Base-by-base conservation (phyloP, 441 rosid genomes). In the Pelargonium exstipulatum region DNA sequence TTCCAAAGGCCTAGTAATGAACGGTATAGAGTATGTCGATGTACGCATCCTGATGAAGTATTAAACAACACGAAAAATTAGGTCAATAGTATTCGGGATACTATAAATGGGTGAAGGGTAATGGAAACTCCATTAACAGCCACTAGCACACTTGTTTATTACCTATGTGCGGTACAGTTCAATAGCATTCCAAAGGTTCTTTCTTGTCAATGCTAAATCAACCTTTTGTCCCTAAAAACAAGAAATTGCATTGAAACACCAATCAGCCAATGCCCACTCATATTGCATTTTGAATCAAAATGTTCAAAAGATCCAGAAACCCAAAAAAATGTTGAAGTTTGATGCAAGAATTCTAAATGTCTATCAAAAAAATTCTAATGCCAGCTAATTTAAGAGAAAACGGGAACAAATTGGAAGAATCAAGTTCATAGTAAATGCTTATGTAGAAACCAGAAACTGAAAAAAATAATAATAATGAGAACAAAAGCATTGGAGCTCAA, bases 21-120 rank as follows among this genome's bases (percentile, higher is more conserved):
- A 62, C 9, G 91, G 86, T 69, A 84, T 20, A 73, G 89, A 69
- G 69, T 77, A 73, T 74, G 82, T 86, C 73, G 86, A 80, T 63
- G 79, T 64, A 74, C 87, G 80, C 96, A 89, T 89, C 84, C 88
- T 87, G 85, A 71, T 24, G 12, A 57, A 18, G 12, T 57, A 57
- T 2, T 9, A 18, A 18, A 57, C 49, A 20, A 20, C 62, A 57
- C 9, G n/a, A 45, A 14, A 45, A 0, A 18, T 18, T 57, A 57
- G 62, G 26, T 18, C 3, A 17, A 42, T 9, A 10, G 3, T 5
- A 9, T 45, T 45, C 49, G 10, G 12, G 9, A 12, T 45, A 12
- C 49, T 10, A 45, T 10, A 45, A 45, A 45, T 2, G n/a, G n/a
- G 49, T 10, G n/a, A 45, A 45, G 49, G n/a, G 14, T 45, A 45